Evolutionary conservation across 306 rosid genomes (phyloP), one percentile per base, ranked within the genome.

Genomic region (Quercus cerris): DNA sequence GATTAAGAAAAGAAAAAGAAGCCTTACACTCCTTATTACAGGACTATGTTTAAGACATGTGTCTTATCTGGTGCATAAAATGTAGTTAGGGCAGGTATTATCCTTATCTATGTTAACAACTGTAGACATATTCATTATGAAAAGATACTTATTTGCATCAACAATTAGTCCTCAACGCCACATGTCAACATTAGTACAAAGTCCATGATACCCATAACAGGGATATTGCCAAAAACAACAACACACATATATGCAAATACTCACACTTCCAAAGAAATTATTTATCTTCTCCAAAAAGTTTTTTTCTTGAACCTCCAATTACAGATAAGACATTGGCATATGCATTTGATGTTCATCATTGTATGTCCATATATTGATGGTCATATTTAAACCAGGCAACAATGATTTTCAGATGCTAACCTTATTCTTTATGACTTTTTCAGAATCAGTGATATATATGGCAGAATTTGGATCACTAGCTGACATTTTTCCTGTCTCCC

Each of bases 401-500:
- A 33, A 33, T 46, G 19, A 68, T 64, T 56, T 35, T 55, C 72
- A 67, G 68, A 74, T 30, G 30, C 80, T 25, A 59, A 94, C 99
- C 99, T 93, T 95, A 71, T 81, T 95, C 86, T 89, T 90, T 56
- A 93, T 93, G 25, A 91, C 96, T 87, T 90, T 91, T 5, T 87
- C 89, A 35, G 97, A 90, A 89, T 91, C 99, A 75, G 98, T 95
- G 78, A 95, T 98, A 64, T 95, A 95, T 81, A 95, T 95, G 61
- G 98, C 99, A 61, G 99, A 95, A 82, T 88, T 95, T 70, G 99
- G 98, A 85, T 93, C 99, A 88, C 98, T 93, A 20, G 99, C 97
- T 3, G 99, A 95, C 99, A 95, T 93, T 83, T 93, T 95, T 56
- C 99, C 97, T 2, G 89, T 89, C 82, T 95, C 98, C 44, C 99